Conservation (phyloP, 2,329 filamentous ascomycete species). For the Beauveria caledonica region DNA sequence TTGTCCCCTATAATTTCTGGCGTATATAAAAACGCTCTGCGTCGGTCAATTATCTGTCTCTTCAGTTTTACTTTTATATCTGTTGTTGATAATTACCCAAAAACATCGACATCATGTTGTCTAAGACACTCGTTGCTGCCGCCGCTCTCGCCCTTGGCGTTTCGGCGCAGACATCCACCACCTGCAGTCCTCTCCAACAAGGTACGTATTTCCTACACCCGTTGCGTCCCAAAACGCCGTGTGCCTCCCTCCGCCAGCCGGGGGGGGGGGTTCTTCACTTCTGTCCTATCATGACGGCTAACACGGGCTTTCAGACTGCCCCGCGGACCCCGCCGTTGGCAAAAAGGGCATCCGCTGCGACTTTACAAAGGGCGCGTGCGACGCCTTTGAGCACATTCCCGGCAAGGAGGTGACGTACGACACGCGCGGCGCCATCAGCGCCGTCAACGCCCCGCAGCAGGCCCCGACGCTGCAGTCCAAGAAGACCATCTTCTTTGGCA, state of each 20-base stretch:
- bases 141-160: constrained; percentile 39
- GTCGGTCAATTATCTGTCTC: neutral
- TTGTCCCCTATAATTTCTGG: too few species aligned
- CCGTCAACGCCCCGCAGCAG: constrained; percentile 51
- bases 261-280: too few species aligned
- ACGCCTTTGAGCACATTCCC: constrained; percentile 22
- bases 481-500: constrained; percentile 83
- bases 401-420: constrained; percentile 20
- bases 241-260: too few species aligned
- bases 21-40: neutral
- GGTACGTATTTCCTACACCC: constrained; percentile 24
- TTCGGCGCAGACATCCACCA: constrained; percentile 47
- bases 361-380: constrained; percentile 55
- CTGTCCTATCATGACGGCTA: neutral
- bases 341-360: constrained; percentile 49
- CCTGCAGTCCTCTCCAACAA: constrained; percentile 46
- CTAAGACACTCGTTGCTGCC: constrained; percentile 37
- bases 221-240: neutral
- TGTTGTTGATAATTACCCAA: neutral
- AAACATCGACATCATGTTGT: constrained; percentile 26
- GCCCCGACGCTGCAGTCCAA: constrained; percentile 56
- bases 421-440: constrained; percentile 28
- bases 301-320: constrained; percentile 34
- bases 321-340: constrained; percentile 59
- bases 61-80: neutral